Conservation (phyloP, 352 stramenopile species). For the Pythium catenulatum region DNA sequence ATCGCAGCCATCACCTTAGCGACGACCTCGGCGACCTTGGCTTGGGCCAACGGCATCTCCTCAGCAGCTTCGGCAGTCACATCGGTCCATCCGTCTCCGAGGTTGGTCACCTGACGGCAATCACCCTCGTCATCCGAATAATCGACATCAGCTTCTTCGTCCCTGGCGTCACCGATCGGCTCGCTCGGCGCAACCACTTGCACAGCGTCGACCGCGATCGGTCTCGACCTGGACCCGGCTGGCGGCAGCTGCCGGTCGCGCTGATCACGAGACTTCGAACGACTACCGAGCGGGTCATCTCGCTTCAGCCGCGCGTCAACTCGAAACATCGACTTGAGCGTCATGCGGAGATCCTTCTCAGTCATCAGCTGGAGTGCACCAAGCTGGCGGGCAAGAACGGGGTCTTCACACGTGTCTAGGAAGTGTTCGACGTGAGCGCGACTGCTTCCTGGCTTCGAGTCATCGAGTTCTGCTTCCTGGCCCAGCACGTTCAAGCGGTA, state of each 20-base stretch:
- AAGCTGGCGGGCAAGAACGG: background rate
- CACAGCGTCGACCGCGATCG: background rate
- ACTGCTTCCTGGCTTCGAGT: background rate
- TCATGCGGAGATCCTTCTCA: background rate
- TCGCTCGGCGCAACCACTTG: background rate
- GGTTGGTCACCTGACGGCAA: background rate
- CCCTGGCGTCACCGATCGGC: background rate
- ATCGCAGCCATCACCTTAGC: background rate
- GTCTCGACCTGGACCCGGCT: background rate
- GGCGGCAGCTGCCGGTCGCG: background rate
- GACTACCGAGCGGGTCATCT: conserved; percentile 1
- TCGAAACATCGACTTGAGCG: background rate
- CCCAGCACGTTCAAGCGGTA: background rate
- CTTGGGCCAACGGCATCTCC: background rate
- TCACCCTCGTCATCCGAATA: too few relatives aligned
- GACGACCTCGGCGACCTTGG: background rate
- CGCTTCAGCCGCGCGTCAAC: background rate
- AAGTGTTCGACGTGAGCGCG: conserved; percentile 6
- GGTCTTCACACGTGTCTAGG: conserved; percentile 26
- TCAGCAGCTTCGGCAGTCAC: too few relatives aligned
- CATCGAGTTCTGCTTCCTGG: background rate
- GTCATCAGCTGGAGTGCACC: background rate
- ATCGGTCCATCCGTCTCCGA: too few relatives aligned
- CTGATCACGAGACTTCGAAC: background rate
- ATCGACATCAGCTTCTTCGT: too few relatives aligned